Evolutionary conservation across 305 asterid genomes (phyloP).

Genomic region (Fraxinus velutina): DNA sequence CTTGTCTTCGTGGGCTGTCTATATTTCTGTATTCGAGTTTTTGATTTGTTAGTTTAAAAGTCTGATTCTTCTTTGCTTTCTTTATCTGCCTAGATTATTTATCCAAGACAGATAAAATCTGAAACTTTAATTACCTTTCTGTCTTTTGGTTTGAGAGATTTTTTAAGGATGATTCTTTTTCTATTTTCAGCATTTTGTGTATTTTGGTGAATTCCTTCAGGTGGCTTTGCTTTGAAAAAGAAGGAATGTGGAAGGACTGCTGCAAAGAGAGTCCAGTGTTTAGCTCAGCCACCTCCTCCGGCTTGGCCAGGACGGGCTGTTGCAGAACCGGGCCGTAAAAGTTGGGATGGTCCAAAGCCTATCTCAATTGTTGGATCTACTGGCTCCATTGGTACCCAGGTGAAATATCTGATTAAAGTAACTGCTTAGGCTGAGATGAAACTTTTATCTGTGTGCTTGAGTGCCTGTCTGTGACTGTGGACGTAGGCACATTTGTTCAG

Average conservation of each 20-base stretch:
- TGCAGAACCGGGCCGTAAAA: conserved; percentile 49
- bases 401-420: conserved; percentile 23
- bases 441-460: background rate
- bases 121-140: background rate
- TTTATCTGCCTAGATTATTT: background rate
- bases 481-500: background rate
- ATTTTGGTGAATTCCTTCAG: conserved; percentile 32
- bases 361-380: conserved; percentile 91
- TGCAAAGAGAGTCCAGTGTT: conserved; percentile 60
- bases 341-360: conserved; percentile 94
- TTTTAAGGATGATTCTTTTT: background rate
- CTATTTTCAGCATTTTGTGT: background rate
- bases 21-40: background rate
- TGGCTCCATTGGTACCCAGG: conserved; percentile 99
- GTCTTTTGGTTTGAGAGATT: background rate
- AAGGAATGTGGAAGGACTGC: conserved; percentile 42
- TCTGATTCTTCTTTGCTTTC: background rate
- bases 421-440: background rate
- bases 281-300: conserved; percentile 74
- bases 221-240: conserved; percentile 62
- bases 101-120: background rate
- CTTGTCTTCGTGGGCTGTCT: background rate
- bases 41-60: background rate
- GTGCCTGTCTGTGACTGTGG: background rate
- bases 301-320: conserved; percentile 97